A percentile compares a stretch with the other conserved stretches of the same genome.
These are phyloP conservation scores for Eucalyptus pauciflora DNA, from an alignment of 345 rosid genomes.

Conservation along the genomic window DNA sequence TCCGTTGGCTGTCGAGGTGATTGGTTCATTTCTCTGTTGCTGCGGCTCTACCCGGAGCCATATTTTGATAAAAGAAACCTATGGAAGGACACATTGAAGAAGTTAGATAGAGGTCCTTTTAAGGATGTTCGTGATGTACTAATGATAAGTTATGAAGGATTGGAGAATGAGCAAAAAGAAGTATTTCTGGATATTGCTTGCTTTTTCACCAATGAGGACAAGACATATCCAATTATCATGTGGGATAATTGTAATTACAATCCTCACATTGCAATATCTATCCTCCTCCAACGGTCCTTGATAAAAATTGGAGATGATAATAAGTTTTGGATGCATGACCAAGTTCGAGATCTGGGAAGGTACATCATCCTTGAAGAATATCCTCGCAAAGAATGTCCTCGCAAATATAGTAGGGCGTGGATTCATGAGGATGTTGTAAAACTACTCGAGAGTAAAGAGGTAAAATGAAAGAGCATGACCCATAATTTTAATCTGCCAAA, in stretches of 20 bases:
- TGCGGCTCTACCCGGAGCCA: neutral
- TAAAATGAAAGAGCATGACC: neutral
- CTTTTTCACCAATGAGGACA: neutral
- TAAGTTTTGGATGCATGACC: neutral
- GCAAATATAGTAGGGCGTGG: neutral
- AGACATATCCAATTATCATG: neutral
- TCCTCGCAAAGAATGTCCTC: no score
- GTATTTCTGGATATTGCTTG: slow-evolving; percentile 4
- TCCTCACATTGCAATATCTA: neutral
- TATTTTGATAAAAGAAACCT: neutral
- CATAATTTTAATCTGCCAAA: neutral
- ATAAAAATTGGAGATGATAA: neutral
- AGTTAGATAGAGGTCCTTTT: neutral
- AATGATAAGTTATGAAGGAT: neutral
- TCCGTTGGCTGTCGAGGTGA: neutral
- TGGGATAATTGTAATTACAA: neutral
- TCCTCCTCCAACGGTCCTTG: neutral
- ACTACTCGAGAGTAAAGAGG: neutral
- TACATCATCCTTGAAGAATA: neutral
- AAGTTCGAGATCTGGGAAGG: neutral
- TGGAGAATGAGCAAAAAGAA: neutral
- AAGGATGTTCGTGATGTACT: neutral
- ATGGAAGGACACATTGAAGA: neutral
- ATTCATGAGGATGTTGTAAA: neutral
- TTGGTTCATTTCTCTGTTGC: neutral